phyloP scores from a whole-genome alignment of 768 basidiomycete genomes.

The Pleurotus cornucopiae region DNA sequence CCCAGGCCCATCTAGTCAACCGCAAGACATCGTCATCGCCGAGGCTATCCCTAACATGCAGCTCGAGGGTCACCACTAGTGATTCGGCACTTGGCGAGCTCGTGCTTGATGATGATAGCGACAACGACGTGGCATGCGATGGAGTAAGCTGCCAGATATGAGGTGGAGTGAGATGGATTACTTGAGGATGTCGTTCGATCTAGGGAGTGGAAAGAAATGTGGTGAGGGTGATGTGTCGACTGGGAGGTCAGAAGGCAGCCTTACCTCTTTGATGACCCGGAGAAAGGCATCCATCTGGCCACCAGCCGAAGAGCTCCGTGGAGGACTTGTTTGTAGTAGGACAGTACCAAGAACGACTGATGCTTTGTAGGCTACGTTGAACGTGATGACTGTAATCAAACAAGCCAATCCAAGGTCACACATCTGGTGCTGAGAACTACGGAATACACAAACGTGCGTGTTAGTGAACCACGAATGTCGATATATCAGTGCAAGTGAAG shows the following conservation, averaged over 20 bases:
- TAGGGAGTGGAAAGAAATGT: slow-evolving; percentile 19
- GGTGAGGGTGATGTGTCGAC: background rate
- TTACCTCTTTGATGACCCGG: slow-evolving; percentile 76
- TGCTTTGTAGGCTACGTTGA: slow-evolving; percentile 80
- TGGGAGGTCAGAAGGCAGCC: slow-evolving; percentile 14
- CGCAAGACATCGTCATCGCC: slow-evolving; percentile 67
- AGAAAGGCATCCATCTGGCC: slow-evolving; percentile 81
- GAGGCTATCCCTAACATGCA: slow-evolving; percentile 67
- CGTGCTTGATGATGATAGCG: background rate
- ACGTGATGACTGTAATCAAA: slow-evolving; percentile 72
- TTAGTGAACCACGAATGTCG: no score
- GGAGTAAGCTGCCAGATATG: slow-evolving; percentile 87
- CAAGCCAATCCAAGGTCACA: slow-evolving; percentile 87
- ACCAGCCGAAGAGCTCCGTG: slow-evolving; percentile 41
- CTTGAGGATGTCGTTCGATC: slow-evolving; percentile 83
- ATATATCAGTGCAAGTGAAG: no score
- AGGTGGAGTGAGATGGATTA: slow-evolving; percentile 78
- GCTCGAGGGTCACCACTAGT: slow-evolving; percentile 74
- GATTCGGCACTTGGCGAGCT: slow-evolving; percentile 17
- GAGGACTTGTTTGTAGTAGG: slow-evolving; percentile 85
- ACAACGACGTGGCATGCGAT: slow-evolving; percentile 19
- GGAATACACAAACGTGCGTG: no score
- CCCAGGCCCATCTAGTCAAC: slow-evolving; percentile 76
- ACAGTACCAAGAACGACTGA: slow-evolving; percentile 81
- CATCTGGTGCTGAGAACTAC: slow-evolving; percentile 47